These are phyloP conservation scores for Phytophthora sansomeana DNA, from an alignment of 352 stramenopile species.

Conservation along the genomic window DNA sequence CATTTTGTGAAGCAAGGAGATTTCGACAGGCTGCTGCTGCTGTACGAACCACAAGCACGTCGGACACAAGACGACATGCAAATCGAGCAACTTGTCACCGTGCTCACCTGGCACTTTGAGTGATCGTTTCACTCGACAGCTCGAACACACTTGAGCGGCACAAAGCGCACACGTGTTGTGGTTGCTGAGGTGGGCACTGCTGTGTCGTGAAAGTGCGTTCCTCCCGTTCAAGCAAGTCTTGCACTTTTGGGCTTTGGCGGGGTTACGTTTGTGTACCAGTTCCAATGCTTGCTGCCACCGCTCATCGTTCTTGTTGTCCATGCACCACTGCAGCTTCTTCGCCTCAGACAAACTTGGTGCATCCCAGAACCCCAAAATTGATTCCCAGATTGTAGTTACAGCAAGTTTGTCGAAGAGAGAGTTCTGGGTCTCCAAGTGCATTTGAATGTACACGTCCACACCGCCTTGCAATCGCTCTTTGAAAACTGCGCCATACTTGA, in stretches of 20 bases:
- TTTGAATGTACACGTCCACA: conserved; percentile 22
- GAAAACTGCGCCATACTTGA: conserved; percentile 15
- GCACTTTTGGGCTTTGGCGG: neutral
- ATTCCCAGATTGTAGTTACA: conserved; percentile 14
- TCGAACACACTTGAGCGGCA: conserved; percentile 4
- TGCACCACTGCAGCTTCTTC: conserved; percentile 27
- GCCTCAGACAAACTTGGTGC: conserved; percentile 1
- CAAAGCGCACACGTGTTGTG: conserved; percentile 14
- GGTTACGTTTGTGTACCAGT: neutral
- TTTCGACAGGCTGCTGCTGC: conserved; percentile 8
- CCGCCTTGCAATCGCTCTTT: conserved; percentile 8
- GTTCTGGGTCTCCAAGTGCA: conserved; percentile 13
- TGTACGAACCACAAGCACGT: conserved; percentile 12
- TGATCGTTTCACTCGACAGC: conserved; percentile 15
- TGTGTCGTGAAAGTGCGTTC: conserved; percentile 8
- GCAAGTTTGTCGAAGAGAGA: conserved; percentile 12
- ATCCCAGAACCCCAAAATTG: conserved; percentile 11
- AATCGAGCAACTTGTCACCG: conserved; percentile 9
- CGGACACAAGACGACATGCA: conserved; percentile 12
- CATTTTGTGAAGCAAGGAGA: conserved; percentile 4
- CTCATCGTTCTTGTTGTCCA: conserved; percentile 15
- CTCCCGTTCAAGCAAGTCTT: conserved; percentile 8
- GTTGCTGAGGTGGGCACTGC: conserved; percentile 3
- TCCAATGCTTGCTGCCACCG: conserved; percentile 3
- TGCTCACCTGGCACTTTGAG: conserved; percentile 4